Conservation (phyloP, 2,329 filamentous ascomycete genomes). For the Phialophora tarda region DNA sequence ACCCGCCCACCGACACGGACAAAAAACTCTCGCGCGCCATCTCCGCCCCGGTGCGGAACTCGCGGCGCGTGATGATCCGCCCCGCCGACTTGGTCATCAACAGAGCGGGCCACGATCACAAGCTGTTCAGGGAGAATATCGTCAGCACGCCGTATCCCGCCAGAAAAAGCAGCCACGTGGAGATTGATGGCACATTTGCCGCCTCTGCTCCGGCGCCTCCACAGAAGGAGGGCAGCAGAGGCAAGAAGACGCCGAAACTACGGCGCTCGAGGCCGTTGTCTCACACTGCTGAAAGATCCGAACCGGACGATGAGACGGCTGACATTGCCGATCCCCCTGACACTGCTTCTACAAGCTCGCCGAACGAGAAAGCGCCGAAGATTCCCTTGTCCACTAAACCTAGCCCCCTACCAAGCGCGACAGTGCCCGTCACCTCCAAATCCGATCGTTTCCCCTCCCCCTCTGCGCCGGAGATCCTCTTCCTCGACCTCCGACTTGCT, state of each 20-base stretch:
- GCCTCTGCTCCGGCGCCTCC: not conserved
- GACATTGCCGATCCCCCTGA: not conserved
- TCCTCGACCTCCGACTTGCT: constrained; percentile 36
- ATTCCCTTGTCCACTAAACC: constrained; percentile 29
- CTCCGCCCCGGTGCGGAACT: constrained; percentile 36
- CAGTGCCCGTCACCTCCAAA: constrained; percentile 14
- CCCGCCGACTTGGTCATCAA: constrained; percentile 37
- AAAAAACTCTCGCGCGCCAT: constrained; percentile 35
- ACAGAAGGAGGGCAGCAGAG: constrained; percentile 1
- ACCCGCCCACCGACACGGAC: constrained; percentile 31
- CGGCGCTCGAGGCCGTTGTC: constrained; percentile 23
- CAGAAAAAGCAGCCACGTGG: constrained; percentile 32
- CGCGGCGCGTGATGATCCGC: constrained; percentile 39
- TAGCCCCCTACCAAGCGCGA: not conserved
- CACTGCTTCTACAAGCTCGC: not conserved
- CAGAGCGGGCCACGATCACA: constrained; percentile 26
- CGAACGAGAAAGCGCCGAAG: constrained; percentile 21
- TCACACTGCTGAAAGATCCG: constrained; percentile 17
- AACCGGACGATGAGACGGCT: constrained; percentile 11
- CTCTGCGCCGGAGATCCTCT: constrained; percentile 35
- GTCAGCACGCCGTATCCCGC: constrained; percentile 40
- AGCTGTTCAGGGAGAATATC: constrained; percentile 36
- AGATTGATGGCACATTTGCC: constrained; percentile 14
- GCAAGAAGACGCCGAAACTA: constrained; percentile 1
- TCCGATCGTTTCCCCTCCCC: constrained; percentile 38